These are phyloP conservation scores for Acanthamoeba triangularis DNA, from an alignment of 208 protist genomes.

Conservation along the genomic window DNA sequence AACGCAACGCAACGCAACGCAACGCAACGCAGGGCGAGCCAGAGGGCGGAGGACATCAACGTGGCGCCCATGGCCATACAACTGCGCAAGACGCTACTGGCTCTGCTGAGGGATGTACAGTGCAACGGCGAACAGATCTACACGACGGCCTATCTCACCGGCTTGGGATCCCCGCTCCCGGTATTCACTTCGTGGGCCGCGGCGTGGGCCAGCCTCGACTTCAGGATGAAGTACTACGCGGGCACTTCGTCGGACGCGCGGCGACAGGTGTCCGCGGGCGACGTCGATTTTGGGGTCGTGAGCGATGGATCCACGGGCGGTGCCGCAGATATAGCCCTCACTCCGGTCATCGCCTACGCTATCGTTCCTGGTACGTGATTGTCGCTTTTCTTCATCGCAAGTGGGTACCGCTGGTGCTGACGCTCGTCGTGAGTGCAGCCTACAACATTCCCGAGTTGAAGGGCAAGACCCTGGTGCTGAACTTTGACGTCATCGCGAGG, in stretches of 20 bases:
- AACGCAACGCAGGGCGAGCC: no score
- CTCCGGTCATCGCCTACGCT: neutral
- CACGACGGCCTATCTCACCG: neutral
- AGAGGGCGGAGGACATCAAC: neutral
- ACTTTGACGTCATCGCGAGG: neutral
- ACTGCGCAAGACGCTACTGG: neutral
- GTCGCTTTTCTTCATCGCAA: neutral
- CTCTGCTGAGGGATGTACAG: neutral
- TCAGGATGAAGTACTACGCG: neutral
- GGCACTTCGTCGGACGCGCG: neutral
- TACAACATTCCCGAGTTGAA: neutral
- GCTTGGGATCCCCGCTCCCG: neutral
- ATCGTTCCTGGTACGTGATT: neutral
- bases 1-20: no score
- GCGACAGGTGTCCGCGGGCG: neutral
- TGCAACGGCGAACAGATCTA: neutral
- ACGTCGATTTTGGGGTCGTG: neutral
- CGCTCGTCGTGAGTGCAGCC: neutral
- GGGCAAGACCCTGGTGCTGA: neutral
- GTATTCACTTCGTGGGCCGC: neutral
- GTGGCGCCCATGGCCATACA: neutral
- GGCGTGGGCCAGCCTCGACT: neutral
- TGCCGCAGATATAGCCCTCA: neutral
- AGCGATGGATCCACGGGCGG: neutral
- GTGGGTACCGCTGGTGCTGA: no score